These are phyloP conservation scores for Gnetum montanum DNA, from an alignment of 75 land plant genomes.

Conservation along the genomic window DNA sequence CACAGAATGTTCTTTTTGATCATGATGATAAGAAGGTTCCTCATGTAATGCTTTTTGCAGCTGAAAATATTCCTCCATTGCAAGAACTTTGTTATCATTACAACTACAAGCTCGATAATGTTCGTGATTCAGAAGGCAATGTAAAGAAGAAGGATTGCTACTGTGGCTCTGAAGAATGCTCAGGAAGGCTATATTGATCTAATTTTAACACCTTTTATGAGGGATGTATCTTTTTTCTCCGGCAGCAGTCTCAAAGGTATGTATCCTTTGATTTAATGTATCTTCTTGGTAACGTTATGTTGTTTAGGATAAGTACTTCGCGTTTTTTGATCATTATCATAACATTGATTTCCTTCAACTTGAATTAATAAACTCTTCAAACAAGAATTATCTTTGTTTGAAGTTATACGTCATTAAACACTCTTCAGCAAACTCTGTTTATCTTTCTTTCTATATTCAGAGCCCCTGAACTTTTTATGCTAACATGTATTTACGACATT, in stretches of 20 bases:
- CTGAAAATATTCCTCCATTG: conserved; percentile 50
- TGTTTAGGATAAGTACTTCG: too few species aligned
- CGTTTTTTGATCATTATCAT: too few species aligned
- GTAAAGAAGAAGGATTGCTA: conserved; percentile 45
- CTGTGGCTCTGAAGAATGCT: conserved; percentile 57
- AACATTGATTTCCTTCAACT: too few species aligned
- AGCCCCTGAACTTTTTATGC: too few species aligned
- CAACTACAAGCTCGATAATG: conserved; percentile 40
- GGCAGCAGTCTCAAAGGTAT: background rate
- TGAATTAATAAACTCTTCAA: too few species aligned
- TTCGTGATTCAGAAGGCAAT: conserved; percentile 47
- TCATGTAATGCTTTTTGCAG: conserved; percentile 68
- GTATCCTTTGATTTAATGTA: too few species aligned
- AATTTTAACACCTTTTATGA: background rate
- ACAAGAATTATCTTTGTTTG: too few species aligned
- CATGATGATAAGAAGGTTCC: conserved; percentile 49
- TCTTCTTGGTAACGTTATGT: too few species aligned
- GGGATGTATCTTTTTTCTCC: background rate
- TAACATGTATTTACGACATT: too few species aligned
- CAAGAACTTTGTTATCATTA: conserved; percentile 69
- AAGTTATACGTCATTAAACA: too few species aligned
- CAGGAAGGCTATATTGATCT: conserved; percentile 47
- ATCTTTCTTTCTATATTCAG: too few species aligned
- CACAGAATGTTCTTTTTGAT: conserved; percentile 62
- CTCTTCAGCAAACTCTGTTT: too few species aligned